phyloP scores from a whole-genome alignment of 1,284 basidiomycete genomes.

The Cryptococcus neoformans region DNA sequence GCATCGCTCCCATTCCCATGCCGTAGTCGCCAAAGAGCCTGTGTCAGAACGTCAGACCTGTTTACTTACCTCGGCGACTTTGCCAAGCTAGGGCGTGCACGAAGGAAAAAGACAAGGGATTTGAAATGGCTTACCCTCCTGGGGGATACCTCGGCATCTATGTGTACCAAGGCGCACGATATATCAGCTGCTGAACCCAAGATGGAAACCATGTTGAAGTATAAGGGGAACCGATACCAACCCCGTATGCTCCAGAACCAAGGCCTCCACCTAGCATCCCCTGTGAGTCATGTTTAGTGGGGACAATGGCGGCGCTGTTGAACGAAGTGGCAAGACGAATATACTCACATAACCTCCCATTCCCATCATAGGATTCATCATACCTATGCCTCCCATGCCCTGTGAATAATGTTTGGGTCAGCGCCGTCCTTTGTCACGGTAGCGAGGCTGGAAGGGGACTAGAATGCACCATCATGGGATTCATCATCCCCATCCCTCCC shows the following conservation, averaged over 20 bases:
- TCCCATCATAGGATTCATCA: constrained; percentile 30
- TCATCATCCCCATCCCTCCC: not conserved
- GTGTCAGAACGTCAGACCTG: not conserved
- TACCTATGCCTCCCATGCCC: constrained; percentile 20
- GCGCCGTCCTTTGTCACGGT: not conserved
- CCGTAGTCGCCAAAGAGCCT: constrained; percentile 41
- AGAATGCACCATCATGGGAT: no score
- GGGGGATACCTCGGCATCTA: constrained; percentile 42
- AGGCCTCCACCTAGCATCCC: constrained; percentile 41
- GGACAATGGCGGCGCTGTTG: not conserved
- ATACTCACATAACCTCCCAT: constrained; percentile 23
- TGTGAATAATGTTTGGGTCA: not conserved
- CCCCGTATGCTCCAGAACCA: constrained; percentile 38
- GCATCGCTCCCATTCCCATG: constrained; percentile 34
- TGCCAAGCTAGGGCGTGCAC: no score
- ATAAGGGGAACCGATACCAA: constrained; percentile 19
- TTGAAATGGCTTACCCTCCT: no score
- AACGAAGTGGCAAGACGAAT: not conserved
- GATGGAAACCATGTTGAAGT: constrained; percentile 18
- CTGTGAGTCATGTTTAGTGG: constrained; percentile 7
- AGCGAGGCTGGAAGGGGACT: no score
- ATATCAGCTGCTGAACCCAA: constrained; percentile 31
- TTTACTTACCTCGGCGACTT: no score
- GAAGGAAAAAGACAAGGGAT: no score
- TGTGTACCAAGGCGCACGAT: constrained; percentile 35